Evolutionary conservation across 2,329 filamentous ascomycete genomes (phyloP).

Genomic region (Periconia macrospinosa): DNA sequence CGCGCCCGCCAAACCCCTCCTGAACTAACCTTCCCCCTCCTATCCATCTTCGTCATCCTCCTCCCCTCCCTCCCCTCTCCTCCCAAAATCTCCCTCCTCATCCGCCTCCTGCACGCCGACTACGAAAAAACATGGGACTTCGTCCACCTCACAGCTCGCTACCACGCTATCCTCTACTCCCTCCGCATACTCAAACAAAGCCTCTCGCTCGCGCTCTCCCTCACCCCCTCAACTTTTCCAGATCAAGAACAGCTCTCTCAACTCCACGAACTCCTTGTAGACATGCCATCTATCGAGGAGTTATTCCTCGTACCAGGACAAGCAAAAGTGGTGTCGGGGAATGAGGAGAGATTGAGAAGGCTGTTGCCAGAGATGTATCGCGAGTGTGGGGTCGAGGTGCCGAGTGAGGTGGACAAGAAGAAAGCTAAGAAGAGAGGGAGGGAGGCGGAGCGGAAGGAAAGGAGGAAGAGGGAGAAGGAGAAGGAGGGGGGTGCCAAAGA

Average conservation of each 20-base stretch:
- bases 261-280: conserved; percentile 19
- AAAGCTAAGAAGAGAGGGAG: conserved; percentile 26
- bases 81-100: conserved; percentile 16
- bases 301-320: conserved; percentile 31
- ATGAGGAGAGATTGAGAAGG: conserved; percentile 16
- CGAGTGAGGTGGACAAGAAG: conserved; percentile 18
- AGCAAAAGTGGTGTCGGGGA: conserved; percentile 10
- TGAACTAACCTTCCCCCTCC: conserved; percentile 27
- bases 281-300: conserved; percentile 26
- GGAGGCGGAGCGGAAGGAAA: conserved; percentile 31
- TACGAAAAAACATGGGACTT: conserved; percentile 41
- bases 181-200: conserved; percentile 47
- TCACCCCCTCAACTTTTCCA: conserved; percentile 1
- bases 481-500: background rate
- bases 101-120: conserved; percentile 28
- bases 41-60: conserved; percentile 22
- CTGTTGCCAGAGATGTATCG: conserved; percentile 32
- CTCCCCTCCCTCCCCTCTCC: conserved; percentile 23
- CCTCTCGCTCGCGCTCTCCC: conserved; percentile 21
- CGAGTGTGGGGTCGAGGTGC: conserved; percentile 24
- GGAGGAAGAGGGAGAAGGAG: conserved; percentile 9
- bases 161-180: conserved; percentile 49
- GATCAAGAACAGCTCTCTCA: background rate
- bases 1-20: conserved; percentile 8
- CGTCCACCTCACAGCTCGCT: conserved; percentile 44